Evolutionary conservation across 2,329 filamentous ascomycete species (phyloP), one percentile per base, ranked within the genome.

Genomic region (Xylaria sp.): DNA sequence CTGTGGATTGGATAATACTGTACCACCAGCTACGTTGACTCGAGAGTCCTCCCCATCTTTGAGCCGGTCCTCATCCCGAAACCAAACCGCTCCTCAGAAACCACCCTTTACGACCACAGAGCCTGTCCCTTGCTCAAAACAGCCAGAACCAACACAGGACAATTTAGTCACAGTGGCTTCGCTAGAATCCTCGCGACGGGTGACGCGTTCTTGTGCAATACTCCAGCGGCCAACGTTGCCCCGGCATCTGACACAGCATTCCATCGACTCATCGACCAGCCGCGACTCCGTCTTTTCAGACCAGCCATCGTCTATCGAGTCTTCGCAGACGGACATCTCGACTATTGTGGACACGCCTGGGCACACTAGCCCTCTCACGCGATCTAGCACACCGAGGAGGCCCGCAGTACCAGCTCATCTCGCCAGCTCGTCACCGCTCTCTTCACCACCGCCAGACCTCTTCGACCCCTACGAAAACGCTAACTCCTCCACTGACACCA

Each of bases 381-480:
- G 59, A 60, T 60, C 63, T 23, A 73, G 55, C 25, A 77, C 72
- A 7, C 77, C 75, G 48, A 75, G 68, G 55, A 74, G 63, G 46
- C 61, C 66, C 2, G 39, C 68, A 12, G 60, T 72, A 13, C 36
- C 68, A 18, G 58, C 72, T 13, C 72, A 74, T 9, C 66, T 75
- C 4, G 73, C 77, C 25, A 83, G 80, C 76, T 88, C 86, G 0
- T 88, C 87, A 0, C 87, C 87, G 0, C 78, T 89, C 13, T 89
- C 87, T 0, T 89, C 87, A 1, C 87, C 87, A 0, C 86, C 86
- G 1, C 82, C 83, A 0, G 74, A 81, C 23, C 78, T 86, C 10
- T 87, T 86, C 63, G 86, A 89, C 59, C 83, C 85, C 0, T 86
- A 83, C 63, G 79, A 81, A 18, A 75, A 74, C 36, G 65, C 62